Evolutionary conservation across 164 flowering plant species (phyloP).

Genomic region (Chloranthus sessilifolius): DNA sequence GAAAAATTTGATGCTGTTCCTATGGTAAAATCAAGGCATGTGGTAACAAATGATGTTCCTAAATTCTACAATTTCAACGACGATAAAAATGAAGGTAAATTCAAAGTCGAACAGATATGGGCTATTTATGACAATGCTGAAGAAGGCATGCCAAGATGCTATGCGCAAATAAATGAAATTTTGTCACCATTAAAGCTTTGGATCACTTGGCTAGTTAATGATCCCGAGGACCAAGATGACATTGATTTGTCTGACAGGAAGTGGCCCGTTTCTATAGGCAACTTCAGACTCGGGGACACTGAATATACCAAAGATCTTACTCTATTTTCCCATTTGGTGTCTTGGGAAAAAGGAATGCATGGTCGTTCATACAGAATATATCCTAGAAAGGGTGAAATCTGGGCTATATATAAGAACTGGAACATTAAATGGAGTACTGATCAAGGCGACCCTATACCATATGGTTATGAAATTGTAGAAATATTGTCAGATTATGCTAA

Average conservation of each 20-base stretch:
- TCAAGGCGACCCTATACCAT: constrained; percentile 31
- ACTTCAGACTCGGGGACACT: constrained; percentile 21
- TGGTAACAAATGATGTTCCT: too few species aligned
- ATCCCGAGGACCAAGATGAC: constrained; percentile 22
- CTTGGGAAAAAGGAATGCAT: constrained; percentile 3
- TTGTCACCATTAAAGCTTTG: constrained; percentile 29
- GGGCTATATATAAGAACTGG: constrained; percentile 66
- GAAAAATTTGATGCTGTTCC: too few species aligned
- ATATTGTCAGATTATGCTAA: constrained; percentile 35
- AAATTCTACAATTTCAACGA: constrained; percentile 16
- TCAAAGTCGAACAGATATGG: constrained; percentile 46
- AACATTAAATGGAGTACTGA: constrained; percentile 41
- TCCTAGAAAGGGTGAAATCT: constrained; percentile 57
- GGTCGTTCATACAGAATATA: constrained; percentile 26
- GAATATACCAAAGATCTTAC: constrained; percentile 16
- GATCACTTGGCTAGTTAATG: constrained; percentile 50
- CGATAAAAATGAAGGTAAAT: constrained; percentile 19
- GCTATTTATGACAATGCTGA: constrained; percentile 48
- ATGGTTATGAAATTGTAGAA: constrained; percentile 49
- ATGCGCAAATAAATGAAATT: constrained; percentile 36
- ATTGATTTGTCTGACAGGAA: constrained; percentile 25
- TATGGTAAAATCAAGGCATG: too few species aligned
- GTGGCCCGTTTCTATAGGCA: constrained; percentile 46
- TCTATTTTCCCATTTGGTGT: constrained; percentile 45
- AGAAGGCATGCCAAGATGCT: constrained; percentile 60